Evolutionary conservation across 768 basidiomycete genomes (phyloP).

Genomic region (Leccinum variicolor): DNA sequence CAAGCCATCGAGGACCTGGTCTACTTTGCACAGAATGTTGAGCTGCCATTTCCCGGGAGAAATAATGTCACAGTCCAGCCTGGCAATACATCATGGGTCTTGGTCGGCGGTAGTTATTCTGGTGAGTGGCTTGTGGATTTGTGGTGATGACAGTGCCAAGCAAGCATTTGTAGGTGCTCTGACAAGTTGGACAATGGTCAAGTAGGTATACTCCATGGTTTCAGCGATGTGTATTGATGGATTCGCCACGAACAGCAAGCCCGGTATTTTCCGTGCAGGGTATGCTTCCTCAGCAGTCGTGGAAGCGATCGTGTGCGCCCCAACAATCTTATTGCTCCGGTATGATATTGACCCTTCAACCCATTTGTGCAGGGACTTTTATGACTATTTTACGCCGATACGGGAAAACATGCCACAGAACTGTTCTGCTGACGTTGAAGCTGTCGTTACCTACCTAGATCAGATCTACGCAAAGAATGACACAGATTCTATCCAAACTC

Average conservation of each 20-base stretch:
- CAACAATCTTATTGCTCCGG: background rate
- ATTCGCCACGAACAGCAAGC: constrained; percentile 29
- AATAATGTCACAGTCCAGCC: constrained; percentile 56
- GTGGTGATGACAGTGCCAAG: background rate
- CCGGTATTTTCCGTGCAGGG: constrained; percentile 38
- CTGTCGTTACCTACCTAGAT: constrained; percentile 61
- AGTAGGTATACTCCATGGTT: constrained; percentile 36
- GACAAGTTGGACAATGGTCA: constrained; percentile 68
- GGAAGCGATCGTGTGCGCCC: constrained; percentile 38
- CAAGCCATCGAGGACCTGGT: constrained; percentile 73
- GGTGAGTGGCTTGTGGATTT: constrained; percentile 12
- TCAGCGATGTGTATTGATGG: background rate
- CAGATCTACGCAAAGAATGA: constrained; percentile 47
- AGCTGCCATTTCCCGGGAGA: constrained; percentile 64
- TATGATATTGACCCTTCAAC: background rate
- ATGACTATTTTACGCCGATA: constrained; percentile 67
- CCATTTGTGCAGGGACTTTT: constrained; percentile 17
- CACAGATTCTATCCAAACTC: constrained; percentile 42
- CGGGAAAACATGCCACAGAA: constrained; percentile 65
- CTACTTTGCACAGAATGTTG: constrained; percentile 64
- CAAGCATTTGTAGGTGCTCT: constrained; percentile 28
- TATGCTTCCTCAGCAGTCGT: constrained; percentile 48
- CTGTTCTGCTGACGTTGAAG: constrained; percentile 70
- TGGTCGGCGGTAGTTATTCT: constrained; percentile 42
- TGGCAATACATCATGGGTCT: constrained; percentile 41